phyloP scores from a whole-genome alignment of 2,329 filamentous ascomycete species.

The Neurospora sp. region DNA sequence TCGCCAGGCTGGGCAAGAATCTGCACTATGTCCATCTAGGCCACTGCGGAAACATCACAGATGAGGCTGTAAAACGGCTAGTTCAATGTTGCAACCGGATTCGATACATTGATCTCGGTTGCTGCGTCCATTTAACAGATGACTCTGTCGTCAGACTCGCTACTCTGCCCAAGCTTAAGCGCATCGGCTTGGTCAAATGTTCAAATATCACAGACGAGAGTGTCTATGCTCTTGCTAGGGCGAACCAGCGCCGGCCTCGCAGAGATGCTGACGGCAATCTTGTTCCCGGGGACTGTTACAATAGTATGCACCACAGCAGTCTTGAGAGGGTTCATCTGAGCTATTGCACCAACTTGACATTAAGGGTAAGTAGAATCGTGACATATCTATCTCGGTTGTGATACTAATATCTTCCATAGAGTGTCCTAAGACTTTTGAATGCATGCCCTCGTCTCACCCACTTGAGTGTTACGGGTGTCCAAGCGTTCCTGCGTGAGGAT shows the following conservation, averaged over 20 bases:
- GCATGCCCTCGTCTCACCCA: slow-evolving; percentile 89
- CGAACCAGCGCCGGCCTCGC: slow-evolving; percentile 44
- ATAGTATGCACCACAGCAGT: slow-evolving; percentile 54
- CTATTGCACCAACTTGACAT: slow-evolving; percentile 79
- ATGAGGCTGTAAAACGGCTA: slow-evolving; percentile 73
- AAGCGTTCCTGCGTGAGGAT: slow-evolving; percentile 79
- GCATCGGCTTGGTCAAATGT: slow-evolving; percentile 93
- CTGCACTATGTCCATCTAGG: slow-evolving; percentile 93
- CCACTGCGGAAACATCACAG: slow-evolving; percentile 86
- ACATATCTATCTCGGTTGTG: background rate
- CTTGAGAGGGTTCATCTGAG: slow-evolving; percentile 92
- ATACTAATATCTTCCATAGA: slow-evolving; percentile 42
- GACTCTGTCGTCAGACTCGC: slow-evolving; percentile 76
- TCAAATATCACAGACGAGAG: slow-evolving; percentile 81
- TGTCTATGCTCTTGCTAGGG: slow-evolving; percentile 72
- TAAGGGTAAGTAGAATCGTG: slow-evolving; percentile 51
- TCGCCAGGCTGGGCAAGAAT: slow-evolving; percentile 86
- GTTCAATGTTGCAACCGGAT: slow-evolving; percentile 86
- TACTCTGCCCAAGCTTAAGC: slow-evolving; percentile 80
- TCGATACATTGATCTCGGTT: slow-evolving; percentile 95
- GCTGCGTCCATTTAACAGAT: slow-evolving; percentile 82
- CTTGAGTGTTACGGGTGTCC: slow-evolving; percentile 85
- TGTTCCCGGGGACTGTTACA: slow-evolving; percentile 36
- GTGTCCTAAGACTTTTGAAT: slow-evolving; percentile 81
- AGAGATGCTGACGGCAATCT: slow-evolving; percentile 38